A percentile compares a stretch with the other conserved stretches of the same genome.
These are phyloP conservation scores for Tilletia caries DNA, from an alignment of 1,284 basidiomycete genomes.

Conservation along the genomic window DNA sequence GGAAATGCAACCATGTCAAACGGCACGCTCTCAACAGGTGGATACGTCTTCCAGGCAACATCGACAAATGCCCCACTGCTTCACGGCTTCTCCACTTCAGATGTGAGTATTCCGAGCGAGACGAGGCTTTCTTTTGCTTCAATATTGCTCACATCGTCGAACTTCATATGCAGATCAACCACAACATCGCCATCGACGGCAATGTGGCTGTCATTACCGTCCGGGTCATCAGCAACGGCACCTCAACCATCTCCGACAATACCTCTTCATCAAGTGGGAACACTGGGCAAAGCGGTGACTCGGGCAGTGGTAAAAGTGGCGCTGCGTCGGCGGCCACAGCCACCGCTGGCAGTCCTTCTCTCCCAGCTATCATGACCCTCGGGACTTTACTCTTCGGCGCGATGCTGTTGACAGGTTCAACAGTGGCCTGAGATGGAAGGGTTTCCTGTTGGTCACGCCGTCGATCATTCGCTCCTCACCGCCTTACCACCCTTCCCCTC, in stretches of 20 bases:
- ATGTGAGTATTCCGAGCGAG: not conserved
- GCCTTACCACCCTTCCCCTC: too few relatives aligned
- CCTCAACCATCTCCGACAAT: not conserved
- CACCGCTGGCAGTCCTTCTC: not conserved
- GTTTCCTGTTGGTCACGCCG: too few relatives aligned
- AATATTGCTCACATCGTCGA: not conserved
- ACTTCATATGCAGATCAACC: slow-evolving; percentile 36
- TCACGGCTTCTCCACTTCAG: slow-evolving; percentile 21
- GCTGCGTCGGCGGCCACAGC: not conserved
- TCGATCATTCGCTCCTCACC: too few relatives aligned
- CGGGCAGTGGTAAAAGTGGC: not conserved
- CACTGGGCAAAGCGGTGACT: not conserved
- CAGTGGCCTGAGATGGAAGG: too few relatives aligned
- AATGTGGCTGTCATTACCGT: slow-evolving; percentile 42
- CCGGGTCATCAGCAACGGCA: slow-evolving; percentile 36
- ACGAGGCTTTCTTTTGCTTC: not conserved
- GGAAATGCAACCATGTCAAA: slow-evolving; percentile 41
- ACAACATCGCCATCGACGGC: slow-evolving; percentile 44
- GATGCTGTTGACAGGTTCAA: too few relatives aligned
- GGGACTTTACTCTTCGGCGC: too few relatives aligned
- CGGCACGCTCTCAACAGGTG: slow-evolving; percentile 29
- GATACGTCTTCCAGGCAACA: slow-evolving; percentile 37
- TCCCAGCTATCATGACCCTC: not conserved
- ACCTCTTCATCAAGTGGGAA: not conserved
- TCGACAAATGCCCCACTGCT: slow-evolving; percentile 27